These are phyloP conservation scores for Tolypocladium endophyticum DNA, from an alignment of 2,329 filamentous ascomycete species.

Conservation along the genomic window DNA sequence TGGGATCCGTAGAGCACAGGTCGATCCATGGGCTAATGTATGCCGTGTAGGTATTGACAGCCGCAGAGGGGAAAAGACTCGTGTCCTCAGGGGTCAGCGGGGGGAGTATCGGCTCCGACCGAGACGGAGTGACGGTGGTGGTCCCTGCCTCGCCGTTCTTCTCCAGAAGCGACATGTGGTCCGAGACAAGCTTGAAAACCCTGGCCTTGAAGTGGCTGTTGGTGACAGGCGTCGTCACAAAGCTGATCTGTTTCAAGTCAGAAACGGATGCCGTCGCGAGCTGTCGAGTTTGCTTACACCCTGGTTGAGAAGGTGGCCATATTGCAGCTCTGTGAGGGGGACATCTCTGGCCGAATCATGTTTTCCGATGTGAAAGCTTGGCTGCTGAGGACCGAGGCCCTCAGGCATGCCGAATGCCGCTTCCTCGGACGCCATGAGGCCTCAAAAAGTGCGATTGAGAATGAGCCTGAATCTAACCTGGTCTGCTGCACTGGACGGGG, in stretches of 20 bases:
- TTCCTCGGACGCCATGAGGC: conserved; percentile 13
- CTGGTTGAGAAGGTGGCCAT: conserved; percentile 56
- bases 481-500: neutral
- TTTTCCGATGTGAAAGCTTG: conserved; percentile 59
- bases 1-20: conserved; percentile 68
- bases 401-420: conserved; percentile 13
- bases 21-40: conserved; percentile 91
- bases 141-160: conserved; percentile 24
- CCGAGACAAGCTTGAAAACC: conserved; percentile 50
- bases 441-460: neutral
- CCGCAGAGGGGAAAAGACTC: conserved; percentile 54
- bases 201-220: conserved; percentile 61
- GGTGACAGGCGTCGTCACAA: conserved; percentile 69
- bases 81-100: conserved; percentile 76
- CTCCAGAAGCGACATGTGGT: conserved; percentile 39
- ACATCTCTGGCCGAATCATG: conserved; percentile 56
- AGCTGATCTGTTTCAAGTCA: conserved; percentile 51
- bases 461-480: neutral
- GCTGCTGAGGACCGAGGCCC: conserved; percentile 19
- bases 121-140: conserved; percentile 32
- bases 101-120: conserved; percentile 47
- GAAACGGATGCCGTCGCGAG: neutral
- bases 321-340: conserved; percentile 52
- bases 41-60: conserved; percentile 64
- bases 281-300: conserved; percentile 43